Evolutionary conservation across 2,329 filamentous ascomycete species (phyloP), one percentile per base, ranked within the genome.

Genomic region (Botrytis medusae): DNA sequence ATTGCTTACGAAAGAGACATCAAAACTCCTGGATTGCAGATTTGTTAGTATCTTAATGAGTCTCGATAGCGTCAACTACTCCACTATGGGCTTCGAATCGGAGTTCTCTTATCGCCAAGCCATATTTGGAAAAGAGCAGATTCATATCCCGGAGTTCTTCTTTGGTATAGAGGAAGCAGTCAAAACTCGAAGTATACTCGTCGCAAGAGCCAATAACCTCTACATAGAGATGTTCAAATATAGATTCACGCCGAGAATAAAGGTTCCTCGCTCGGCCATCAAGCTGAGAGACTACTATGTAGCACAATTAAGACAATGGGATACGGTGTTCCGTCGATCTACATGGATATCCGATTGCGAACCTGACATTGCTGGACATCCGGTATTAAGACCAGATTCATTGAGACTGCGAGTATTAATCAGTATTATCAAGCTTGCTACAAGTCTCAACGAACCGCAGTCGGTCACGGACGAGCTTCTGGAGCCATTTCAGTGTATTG

Each of bases 1-100:
- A 78, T 46, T 78, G 37, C 60, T 73, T 40, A 63, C 68, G 18
- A 62, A 74, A 42, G 68, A 16, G 51, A 69, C 32, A 80, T 67
- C 65, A 10, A 72, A 73, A 25, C 82, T 9, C 34, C 57, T 69
- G 16, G 87, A 89, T 75, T 85, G 88, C 69, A 87, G 89, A 76
- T 83, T 90, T n/a, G 83, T 87, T 14, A 85, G 86, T 68, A 88
- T 90, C 83, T 90, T 90, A 76, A 89, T 86, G 2, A 85, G 88
- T 7, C 82, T 90, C 1, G 88, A 88, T 9, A 88, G 90, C 60
- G 88, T 77, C 68, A 74, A 75, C 9, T 60, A 77, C 14, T 74
- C 59, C 22, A 64, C 74, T 22, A 76, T 75, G 57, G 76, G 78
- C 16, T 69, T 74, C 51, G 71, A 90, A 78, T 88, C 88, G 62